These are phyloP conservation scores for Lotmaria passim DNA, from an alignment of 208 protist species.

Conservation along the genomic window DNA sequence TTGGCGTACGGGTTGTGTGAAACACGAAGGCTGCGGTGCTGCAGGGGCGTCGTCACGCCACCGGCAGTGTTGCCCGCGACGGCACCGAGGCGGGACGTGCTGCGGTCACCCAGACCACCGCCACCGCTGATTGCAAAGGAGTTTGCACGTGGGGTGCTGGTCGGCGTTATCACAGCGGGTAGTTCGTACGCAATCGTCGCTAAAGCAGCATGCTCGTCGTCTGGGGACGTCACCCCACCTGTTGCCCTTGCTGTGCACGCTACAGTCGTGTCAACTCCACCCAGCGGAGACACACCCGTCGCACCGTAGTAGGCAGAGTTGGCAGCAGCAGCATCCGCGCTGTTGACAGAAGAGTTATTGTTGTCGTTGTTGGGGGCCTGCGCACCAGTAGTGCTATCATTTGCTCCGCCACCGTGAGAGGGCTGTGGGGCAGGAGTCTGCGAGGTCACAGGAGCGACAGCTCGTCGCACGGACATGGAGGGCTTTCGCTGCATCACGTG, in stretches of 20 bases:
- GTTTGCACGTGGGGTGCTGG: neutral
- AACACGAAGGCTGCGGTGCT: constrained; percentile 16
- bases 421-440: neutral
- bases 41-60: neutral
- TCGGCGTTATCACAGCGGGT: neutral
- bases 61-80: neutral
- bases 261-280: constrained; percentile 4
- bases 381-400: no score
- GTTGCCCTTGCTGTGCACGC: neutral
- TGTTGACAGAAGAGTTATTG: neutral
- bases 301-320: constrained; percentile 18
- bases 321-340: neutral
- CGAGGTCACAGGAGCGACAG: neutral
- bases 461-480: constrained; percentile 1
- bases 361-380: neutral
- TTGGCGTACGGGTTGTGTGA: constrained; percentile 30
- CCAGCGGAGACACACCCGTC: constrained; percentile 19
- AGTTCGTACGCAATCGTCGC: neutral
- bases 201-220: neutral
- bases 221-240: neutral
- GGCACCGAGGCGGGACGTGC: neutral
- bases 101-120: neutral
- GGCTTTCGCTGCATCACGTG: constrained; percentile 31
- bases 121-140: neutral
- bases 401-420: neutral